A percentile compares a stretch with the other conserved stretches of the same genome.
These are phyloP conservation scores for Solanum sparsipilum DNA, from an alignment of 257 asterid genomes.

Conservation along the genomic window DNA sequence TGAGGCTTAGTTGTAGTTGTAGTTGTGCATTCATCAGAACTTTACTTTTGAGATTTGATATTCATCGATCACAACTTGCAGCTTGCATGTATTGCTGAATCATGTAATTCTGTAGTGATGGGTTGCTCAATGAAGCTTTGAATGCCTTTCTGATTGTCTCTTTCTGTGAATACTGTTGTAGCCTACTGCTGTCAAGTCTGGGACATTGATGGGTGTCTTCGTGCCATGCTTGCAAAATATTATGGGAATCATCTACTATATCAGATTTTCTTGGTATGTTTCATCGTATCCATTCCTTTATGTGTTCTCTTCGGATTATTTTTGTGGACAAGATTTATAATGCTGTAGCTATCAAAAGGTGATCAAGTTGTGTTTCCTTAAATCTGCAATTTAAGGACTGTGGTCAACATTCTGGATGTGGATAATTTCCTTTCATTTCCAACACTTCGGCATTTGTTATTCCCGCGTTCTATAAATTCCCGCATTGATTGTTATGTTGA, in stretches of 20 bases:
- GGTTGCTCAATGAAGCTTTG: background rate
- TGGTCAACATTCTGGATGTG: background rate
- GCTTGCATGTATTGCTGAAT: background rate
- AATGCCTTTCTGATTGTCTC: background rate
- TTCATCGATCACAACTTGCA: background rate
- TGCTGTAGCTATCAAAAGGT: background rate
- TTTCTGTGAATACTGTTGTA: conserved; percentile 16
- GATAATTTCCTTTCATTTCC: background rate
- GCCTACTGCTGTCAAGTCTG: conserved; percentile 62
- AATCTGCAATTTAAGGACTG: background rate
- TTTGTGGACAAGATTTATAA: background rate
- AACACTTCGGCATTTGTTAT: background rate
- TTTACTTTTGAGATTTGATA: background rate
- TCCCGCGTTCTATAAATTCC: background rate
- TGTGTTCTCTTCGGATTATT: background rate
- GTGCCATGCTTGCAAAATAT: conserved; percentile 97
- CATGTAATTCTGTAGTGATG: background rate
- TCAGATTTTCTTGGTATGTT: conserved; percentile 87
- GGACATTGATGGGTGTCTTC: conserved; percentile 99
- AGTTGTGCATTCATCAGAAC: background rate
- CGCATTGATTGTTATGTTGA: background rate
- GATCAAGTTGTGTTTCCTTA: background rate
- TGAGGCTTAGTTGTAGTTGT: background rate
- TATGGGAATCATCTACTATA: conserved; percentile 92
- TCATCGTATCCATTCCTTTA: background rate